These are phyloP conservation scores for Dictyostelium capitatum DNA, from an alignment of 78 protist species.

Conservation along the genomic window DNA sequence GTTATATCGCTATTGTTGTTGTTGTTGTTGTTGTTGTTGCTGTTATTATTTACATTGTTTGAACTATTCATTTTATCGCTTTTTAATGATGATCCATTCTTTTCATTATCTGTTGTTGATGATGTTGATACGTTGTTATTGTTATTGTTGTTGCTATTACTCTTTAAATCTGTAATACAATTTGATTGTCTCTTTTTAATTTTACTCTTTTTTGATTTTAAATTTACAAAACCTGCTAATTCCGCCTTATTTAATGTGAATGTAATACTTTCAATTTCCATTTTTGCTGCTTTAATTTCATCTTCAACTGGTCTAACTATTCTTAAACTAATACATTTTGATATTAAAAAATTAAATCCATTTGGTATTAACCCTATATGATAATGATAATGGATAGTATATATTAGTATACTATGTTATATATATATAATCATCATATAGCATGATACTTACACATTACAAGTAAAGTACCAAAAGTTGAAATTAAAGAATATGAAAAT, in stretches of 20 bases:
- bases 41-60: not conserved
- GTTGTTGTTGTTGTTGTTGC: not conserved
- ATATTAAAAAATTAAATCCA: slow-evolving; percentile 56
- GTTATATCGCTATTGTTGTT: slow-evolving; percentile 7
- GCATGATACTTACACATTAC: slow-evolving; percentile 44
- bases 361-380: slow-evolving; percentile 62
- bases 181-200: not conserved
- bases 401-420: not conserved
- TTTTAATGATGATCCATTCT: not conserved
- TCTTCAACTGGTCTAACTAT: slow-evolving; percentile 25
- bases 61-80: not conserved
- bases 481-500: slow-evolving; percentile 67
- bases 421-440: not conserved
- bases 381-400: not conserved
- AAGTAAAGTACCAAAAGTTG: slow-evolving; percentile 51
- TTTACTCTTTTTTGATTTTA: slow-evolving; percentile 6
- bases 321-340: slow-evolving; percentile 40
- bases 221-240: slow-evolving; percentile 28
- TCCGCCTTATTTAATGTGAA: slow-evolving; percentile 32
- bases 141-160: not conserved
- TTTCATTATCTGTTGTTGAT: not conserved
- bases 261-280: slow-evolving; percentile 44
- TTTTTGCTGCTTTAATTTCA: slow-evolving; percentile 50
- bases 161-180: not conserved
- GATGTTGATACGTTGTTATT: not conserved